Percentiles rank a stretch among this genome's conserved stretches.
Evolutionary conservation across 208 protist genomes (phyloP).

Genomic region (Acanthamoeba sp.): DNA sequence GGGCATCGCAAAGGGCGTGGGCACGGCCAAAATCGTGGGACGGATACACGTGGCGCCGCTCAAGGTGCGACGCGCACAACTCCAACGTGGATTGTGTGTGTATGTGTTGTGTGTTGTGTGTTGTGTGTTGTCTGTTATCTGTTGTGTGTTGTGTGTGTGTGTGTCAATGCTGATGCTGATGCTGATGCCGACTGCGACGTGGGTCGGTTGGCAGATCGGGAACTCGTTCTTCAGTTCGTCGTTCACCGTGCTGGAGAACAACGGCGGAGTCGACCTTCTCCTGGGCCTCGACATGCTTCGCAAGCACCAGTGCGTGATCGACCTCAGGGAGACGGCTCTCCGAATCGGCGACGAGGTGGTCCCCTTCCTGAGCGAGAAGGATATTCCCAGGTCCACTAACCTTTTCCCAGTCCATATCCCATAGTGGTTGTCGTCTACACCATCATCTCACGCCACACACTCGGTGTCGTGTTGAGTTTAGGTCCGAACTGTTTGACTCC

Average conservation of each 20-base stretch:
- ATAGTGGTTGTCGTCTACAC: no score
- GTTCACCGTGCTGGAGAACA: conserved; percentile 93
- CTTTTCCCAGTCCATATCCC: no score
- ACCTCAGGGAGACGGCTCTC: conserved; percentile 83
- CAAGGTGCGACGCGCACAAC: conserved; percentile 67
- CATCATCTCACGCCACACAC: no score
- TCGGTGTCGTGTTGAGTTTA: conserved; percentile 1
- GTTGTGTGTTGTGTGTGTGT: background rate
- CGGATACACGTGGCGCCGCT: conserved; percentile 93
- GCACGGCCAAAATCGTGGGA: conserved; percentile 93
- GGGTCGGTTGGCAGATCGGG: conserved; percentile 82
- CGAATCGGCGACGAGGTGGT: conserved; percentile 83
- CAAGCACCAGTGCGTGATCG: conserved; percentile 88
- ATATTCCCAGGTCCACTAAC: conserved; percentile 72
- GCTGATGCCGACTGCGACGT: background rate
- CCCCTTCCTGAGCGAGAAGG: conserved; percentile 83
- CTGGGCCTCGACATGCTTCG: conserved; percentile 96
- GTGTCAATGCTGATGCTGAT: background rate
- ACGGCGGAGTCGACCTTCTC: conserved; percentile 93
- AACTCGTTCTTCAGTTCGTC: conserved; percentile 91
- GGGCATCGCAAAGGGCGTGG: conserved; percentile 94
- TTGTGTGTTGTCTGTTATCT: no score
- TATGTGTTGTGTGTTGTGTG: no score
- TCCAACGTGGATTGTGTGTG: no score
- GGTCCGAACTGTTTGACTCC: conserved; percentile 46